A percentile compares a stretch with the other conserved stretches of the same genome.
Conservation (phyloP, 2,329 filamentous ascomycete genomes). For the Xylariaceae sp. region DNA sequence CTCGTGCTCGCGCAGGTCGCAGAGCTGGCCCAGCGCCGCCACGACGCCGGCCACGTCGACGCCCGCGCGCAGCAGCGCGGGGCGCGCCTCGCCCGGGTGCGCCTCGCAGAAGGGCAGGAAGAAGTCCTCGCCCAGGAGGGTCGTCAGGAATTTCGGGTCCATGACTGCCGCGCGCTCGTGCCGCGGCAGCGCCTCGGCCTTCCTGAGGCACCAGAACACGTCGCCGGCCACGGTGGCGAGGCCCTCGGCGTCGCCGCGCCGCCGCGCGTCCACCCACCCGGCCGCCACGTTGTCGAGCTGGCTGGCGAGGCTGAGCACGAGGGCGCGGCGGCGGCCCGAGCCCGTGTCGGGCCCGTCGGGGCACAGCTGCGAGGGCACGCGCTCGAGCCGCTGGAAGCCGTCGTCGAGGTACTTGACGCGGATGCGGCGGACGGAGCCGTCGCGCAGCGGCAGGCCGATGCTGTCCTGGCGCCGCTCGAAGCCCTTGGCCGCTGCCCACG, state of each 20-base stretch:
- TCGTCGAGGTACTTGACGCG: conserved; percentile 28
- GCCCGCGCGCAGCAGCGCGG: conserved; percentile 13
- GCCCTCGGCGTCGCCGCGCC: conserved; percentile 4
- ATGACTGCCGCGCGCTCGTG: conserved; percentile 1
- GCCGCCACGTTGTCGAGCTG: conserved; percentile 20
- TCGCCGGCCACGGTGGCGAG: conserved; percentile 14
- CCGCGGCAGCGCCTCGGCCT: conserved; percentile 3
- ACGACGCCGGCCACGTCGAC: conserved; percentile 16
- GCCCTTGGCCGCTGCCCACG: conserved; percentile 33
- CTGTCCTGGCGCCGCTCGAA: conserved; percentile 29
- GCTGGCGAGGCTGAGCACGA: conserved; percentile 16
- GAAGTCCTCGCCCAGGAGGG: conserved; percentile 19
- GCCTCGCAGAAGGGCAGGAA: conserved; percentile 15
- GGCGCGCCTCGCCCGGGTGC: conserved; percentile 4
- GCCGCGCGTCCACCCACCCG: conserved; percentile 12
- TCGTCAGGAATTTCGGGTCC: conserved; percentile 9
- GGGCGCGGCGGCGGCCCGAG: conserved; percentile 8
- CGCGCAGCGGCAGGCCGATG: conserved; percentile 36
- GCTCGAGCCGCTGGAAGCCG: conserved; percentile 24
- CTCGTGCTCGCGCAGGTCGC: conserved; percentile 17
- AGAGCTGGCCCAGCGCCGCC: conserved; percentile 4
- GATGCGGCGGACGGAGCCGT: conserved; percentile 25
- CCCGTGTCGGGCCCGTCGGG: no score
- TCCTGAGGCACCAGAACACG: conserved; percentile 16
- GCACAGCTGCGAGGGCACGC: conserved; percentile 9